Evolutionary conservation across 495 filamentous ascomycete genomes (phyloP).

Genomic region (Recurvomyces mirabilis): DNA sequence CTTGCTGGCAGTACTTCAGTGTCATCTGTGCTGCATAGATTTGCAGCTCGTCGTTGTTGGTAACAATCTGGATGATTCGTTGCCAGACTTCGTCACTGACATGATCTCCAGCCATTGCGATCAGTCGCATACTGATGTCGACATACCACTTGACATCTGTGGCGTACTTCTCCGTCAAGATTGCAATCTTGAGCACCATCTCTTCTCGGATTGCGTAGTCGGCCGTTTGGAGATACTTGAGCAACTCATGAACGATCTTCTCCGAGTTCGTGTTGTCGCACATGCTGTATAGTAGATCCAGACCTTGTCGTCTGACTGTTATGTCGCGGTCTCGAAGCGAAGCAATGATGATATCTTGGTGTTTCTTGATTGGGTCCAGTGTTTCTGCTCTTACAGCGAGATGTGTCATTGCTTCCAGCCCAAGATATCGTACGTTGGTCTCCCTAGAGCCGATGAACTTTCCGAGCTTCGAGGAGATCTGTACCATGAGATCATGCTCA

Average conservation of each 20-base stretch:
- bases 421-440: constrained; percentile 95
- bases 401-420: constrained; percentile 96
- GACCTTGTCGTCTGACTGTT: constrained; percentile 86
- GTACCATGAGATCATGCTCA: constrained; percentile 88
- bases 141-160: constrained; percentile 99
- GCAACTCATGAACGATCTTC: constrained; percentile 83
- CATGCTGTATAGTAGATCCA: constrained; percentile 99
- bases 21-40: constrained; percentile 92
- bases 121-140: constrained; percentile 86
- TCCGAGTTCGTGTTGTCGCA: constrained; percentile 88
- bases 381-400: constrained; percentile 90
- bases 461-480: constrained; percentile 86
- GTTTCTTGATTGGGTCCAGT: constrained; percentile 94
- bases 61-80: constrained; percentile 96
- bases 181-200: constrained; percentile 98
- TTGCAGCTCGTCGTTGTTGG: constrained; percentile 97
- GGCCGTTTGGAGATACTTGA: constrained; percentile 89
- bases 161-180: constrained; percentile 95
- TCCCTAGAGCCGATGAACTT: constrained; percentile 96
- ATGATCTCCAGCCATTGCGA: constrained; percentile 95
- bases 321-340: constrained; percentile 94
- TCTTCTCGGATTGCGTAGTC: constrained; percentile 87
- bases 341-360: constrained; percentile 88
- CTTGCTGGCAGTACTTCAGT: constrained; percentile 76
- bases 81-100: constrained; percentile 99